phyloP scores from a whole-genome alignment of 1,284 basidiomycete genomes.

The Hymenochaete sp. region DNA sequence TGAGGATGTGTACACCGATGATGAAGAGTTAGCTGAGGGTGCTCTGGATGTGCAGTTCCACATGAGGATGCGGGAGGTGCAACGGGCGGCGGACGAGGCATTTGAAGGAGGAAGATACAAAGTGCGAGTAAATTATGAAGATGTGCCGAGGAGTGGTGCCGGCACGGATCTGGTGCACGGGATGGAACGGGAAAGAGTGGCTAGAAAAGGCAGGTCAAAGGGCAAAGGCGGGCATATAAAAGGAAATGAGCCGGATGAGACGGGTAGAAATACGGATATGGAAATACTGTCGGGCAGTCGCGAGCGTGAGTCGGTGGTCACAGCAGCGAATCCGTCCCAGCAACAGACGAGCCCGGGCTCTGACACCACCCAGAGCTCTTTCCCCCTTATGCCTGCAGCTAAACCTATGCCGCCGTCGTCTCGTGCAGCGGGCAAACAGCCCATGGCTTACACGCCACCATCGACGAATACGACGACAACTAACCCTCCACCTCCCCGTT shows the following conservation, averaged over 20 bases:
- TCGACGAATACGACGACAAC: constrained; percentile 31
- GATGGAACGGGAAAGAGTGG: no score
- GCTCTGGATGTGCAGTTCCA: constrained; percentile 24
- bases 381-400: constrained; percentile 33
- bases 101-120: no score
- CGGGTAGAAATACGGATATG: neutral
- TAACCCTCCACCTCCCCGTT: constrained; percentile 26
- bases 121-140: constrained; percentile 19
- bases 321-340: constrained; percentile 16
- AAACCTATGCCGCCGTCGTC: constrained; percentile 23
- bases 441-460: constrained; percentile 25
- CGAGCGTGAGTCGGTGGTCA: constrained; percentile 31
- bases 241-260: constrained; percentile 25
- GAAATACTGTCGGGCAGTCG: constrained; percentile 18
- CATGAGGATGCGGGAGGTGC: neutral
- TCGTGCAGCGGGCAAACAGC: constrained; percentile 19
- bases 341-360: neutral
- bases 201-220: no score
- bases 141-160: constrained; percentile 4
- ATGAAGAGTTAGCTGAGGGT: constrained; percentile 33
- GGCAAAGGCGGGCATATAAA: no score
- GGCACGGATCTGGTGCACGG: no score
- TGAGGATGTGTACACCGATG: constrained; percentile 26
- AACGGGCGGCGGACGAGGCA: neutral
- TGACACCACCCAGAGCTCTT: constrained; percentile 23